phyloP scores from a whole-genome alignment of 352 stramenopile genomes.

The Globisporangium megalacanthum region DNA sequence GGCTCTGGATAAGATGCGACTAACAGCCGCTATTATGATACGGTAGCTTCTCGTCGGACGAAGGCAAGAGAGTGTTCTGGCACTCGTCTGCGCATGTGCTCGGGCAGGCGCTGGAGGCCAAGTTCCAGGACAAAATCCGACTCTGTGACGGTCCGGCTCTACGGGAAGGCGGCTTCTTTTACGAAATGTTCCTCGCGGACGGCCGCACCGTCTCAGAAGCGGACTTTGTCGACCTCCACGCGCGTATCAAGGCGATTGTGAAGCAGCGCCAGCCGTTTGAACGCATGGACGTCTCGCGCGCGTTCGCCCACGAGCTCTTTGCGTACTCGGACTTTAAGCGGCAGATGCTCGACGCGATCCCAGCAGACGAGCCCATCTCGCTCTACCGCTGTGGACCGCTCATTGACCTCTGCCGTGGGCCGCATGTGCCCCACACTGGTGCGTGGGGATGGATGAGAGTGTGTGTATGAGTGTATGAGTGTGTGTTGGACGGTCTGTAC shows the following conservation, averaged over 20 bases:
- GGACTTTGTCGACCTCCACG: constrained; percentile 76
- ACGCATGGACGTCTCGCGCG: constrained; percentile 85
- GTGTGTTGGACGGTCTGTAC: constrained; percentile 37
- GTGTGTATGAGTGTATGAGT: constrained; percentile 3
- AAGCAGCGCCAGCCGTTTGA: constrained; percentile 91
- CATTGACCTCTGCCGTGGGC: constrained; percentile 96
- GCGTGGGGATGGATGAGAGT: constrained; percentile 57
- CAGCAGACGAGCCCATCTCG: constrained; percentile 88
- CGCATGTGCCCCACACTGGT: constrained; percentile 94
- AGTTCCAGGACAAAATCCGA: constrained; percentile 96
- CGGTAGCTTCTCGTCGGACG: constrained; percentile 54
- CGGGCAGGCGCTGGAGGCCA: constrained; percentile 95
- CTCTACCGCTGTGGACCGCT: constrained; percentile 97
- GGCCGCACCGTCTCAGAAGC: constrained; percentile 60
- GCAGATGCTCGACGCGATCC: constrained; percentile 96
- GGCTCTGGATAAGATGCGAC: not conserved
- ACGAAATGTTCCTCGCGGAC: constrained; percentile 88
- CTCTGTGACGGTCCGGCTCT: constrained; percentile 93
- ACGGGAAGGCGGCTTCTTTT: constrained; percentile 98
- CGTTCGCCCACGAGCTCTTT: constrained; percentile 90
- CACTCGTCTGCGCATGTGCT: constrained; percentile 99
- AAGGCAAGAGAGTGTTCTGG: constrained; percentile 92
- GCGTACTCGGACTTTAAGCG: constrained; percentile 96
- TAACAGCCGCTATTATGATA: not conserved
- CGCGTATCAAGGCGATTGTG: constrained; percentile 95